A percentile compares a stretch with the other conserved stretches of the same genome.
These are phyloP conservation scores for Leccinum sublutescens DNA, from an alignment of 768 basidiomycete genomes.

Conservation along the genomic window DNA sequence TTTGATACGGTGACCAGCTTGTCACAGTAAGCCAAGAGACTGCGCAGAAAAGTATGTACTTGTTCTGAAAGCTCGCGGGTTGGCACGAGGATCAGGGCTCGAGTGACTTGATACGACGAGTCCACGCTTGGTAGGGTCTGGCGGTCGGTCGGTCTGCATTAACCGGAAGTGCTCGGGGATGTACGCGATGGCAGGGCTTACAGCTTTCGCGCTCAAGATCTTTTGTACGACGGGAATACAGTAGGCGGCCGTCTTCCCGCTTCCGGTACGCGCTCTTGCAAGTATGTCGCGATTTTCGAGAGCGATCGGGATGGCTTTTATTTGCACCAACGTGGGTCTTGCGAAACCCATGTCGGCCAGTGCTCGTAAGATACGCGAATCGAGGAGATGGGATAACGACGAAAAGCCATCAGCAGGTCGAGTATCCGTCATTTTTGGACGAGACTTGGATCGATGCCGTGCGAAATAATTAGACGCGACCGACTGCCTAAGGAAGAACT, in stretches of 20 bases:
- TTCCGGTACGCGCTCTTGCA: conserved; percentile 91
- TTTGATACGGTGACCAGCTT: conserved; percentile 70
- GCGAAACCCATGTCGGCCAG: conserved; percentile 90
- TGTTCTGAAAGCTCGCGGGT: conserved; percentile 94
- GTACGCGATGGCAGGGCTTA: conserved; percentile 38
- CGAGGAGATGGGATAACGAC: conserved; percentile 74
- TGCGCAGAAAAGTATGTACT: conserved; percentile 66
- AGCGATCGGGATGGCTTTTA: conserved; percentile 88
- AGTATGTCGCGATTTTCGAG: conserved; percentile 88
- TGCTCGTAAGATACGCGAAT: conserved; percentile 80
- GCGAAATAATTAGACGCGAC: too few relatives aligned
- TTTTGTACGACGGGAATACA: conserved; percentile 90
- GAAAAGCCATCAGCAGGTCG: conserved; percentile 42
- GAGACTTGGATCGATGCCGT: conserved; percentile 16
- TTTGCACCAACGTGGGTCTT: conserved; percentile 88
- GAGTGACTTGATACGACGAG: conserved; percentile 53
- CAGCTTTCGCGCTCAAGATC: conserved; percentile 75
- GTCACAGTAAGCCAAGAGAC: conserved; percentile 75
- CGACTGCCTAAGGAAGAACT: too few relatives aligned
- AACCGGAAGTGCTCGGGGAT: background rate
- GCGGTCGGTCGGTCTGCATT: background rate
- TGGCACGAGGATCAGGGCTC: conserved; percentile 80
- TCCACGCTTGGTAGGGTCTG: conserved; percentile 41
- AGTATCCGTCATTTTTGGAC: background rate
- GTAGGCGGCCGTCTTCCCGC: conserved; percentile 97